Conservation (phyloP, 495 filamentous ascomycete species). For the Echria macrotheca region DNA sequence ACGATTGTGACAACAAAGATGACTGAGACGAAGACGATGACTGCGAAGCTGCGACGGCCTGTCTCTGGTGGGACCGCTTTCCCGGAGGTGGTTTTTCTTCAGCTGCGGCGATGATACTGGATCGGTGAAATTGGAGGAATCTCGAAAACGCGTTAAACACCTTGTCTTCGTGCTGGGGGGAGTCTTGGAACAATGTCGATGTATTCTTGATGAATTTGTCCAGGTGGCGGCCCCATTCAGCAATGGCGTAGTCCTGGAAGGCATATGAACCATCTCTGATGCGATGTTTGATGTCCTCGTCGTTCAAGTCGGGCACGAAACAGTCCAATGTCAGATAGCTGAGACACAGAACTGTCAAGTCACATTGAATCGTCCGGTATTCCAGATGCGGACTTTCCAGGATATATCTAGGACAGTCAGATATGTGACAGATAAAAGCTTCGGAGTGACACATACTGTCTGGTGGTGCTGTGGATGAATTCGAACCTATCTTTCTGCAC, state of each 20-base stretch:
- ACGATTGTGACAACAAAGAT: background rate
- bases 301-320: constrained; percentile 21
- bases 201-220: constrained; percentile 14
- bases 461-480: constrained; percentile 23
- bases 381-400: constrained; percentile 23
- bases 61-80: background rate
- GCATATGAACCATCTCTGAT: constrained; percentile 26
- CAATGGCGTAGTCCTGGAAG: constrained; percentile 38
- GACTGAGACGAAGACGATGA: background rate
- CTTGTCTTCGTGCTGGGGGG: background rate
- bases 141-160: background rate
- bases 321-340: constrained; percentile 33
- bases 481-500: constrained; percentile 15
- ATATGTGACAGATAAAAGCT: background rate
- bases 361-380: constrained; percentile 25
- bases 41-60: background rate
- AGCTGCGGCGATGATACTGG: background rate
- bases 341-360: constrained; percentile 32
- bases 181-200: no score
- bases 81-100: constrained; percentile 1
- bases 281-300: constrained; percentile 14
- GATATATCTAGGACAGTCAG: constrained; percentile 6
- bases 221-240: constrained; percentile 36
- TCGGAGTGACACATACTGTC: constrained; percentile 4
- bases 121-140: constrained; percentile 10